phyloP scores from a whole-genome alignment of 2,329 filamentous ascomycete species.

The Uncinocarpus reesii region DNA sequence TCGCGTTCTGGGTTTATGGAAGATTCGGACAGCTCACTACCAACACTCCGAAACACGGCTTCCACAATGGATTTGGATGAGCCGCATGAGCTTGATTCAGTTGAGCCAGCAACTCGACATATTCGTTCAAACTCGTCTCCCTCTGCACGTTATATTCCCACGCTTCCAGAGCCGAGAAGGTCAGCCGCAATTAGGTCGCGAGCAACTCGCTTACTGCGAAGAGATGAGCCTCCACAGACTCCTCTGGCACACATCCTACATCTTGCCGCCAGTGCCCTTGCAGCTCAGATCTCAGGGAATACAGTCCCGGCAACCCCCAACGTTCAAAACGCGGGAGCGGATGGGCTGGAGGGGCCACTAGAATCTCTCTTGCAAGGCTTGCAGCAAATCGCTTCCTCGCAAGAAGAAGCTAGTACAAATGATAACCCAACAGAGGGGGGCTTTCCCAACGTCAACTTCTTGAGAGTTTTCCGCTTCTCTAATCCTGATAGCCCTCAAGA shows the following conservation, averaged over 20 bases:
- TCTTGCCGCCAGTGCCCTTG: conserved; percentile 53
- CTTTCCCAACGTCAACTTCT: conserved; percentile 53
- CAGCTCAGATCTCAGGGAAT: conserved; percentile 54
- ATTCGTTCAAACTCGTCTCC: conserved; percentile 5
- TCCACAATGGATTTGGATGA: conserved; percentile 34
- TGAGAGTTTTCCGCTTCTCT: conserved; percentile 58
- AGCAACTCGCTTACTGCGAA: conserved; percentile 43
- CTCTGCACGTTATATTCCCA: conserved; percentile 13
- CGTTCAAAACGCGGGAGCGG: conserved; percentile 44
- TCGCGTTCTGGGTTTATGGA: conserved; percentile 25
- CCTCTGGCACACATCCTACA: conserved; percentile 53
- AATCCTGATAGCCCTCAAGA: conserved; percentile 36
- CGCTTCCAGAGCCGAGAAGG: conserved; percentile 22
- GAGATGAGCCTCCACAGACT: conserved; percentile 54
- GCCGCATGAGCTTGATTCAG: conserved; percentile 34
- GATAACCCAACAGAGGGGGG: conserved; percentile 32
- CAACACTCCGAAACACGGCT: conserved; percentile 32
- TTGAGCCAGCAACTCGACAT: conserved; percentile 30
- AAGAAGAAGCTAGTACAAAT: conserved; percentile 26
- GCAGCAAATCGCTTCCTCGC: conserved; percentile 51
- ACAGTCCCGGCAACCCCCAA: conserved; percentile 47
- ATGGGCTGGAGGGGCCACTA: conserved; percentile 51
- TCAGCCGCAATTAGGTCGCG: conserved; percentile 41
- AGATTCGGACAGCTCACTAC: conserved; percentile 27
- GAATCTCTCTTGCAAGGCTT: conserved; percentile 54